Percentiles rank a stretch among this genome's conserved stretches.
These are phyloP conservation scores for Ogataea polymorpha DNA, from an alignment of 805 yeast genomes.

Conservation along the genomic window DNA sequence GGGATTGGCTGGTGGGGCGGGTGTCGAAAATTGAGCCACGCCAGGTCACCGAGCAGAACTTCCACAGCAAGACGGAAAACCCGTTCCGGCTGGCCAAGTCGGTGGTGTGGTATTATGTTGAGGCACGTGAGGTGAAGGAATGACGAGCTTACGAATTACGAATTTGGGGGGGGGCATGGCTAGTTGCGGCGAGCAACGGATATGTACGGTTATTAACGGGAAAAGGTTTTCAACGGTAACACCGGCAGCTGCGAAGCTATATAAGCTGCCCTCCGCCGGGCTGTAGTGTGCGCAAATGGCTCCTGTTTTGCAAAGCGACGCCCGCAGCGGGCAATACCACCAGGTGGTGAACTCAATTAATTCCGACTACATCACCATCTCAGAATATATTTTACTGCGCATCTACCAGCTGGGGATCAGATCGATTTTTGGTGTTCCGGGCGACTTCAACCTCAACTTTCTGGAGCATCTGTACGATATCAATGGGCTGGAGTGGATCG, in stretches of 20 bases:
- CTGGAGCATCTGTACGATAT: conserved; percentile 43
- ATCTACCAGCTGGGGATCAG: conserved; percentile 41
- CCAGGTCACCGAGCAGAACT: conserved; percentile 45
- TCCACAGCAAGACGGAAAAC: conserved; percentile 40
- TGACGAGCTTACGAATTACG: background rate
- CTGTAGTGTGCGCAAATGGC: conserved; percentile 15
- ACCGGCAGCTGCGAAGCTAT: background rate
- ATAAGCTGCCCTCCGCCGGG: background rate
- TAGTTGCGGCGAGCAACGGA: background rate
- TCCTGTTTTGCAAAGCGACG: conserved; percentile 18
- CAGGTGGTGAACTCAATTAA: conserved; percentile 6
- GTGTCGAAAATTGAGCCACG: conserved; percentile 56
- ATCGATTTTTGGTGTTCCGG: conserved; percentile 56
- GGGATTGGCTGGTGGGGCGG: conserved; percentile 84
- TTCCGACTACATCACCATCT: conserved; percentile 24
- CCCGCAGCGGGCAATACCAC: conserved; percentile 6
- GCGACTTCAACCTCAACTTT: conserved; percentile 54
- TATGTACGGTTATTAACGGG: conserved; percentile 6
- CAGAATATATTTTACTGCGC: conserved; percentile 47
- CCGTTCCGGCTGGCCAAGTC: conserved; percentile 68
- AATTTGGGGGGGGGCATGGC: background rate
- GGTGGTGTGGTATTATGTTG: conserved; percentile 59
- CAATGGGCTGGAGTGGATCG: conserved; percentile 35
- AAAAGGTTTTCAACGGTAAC: conserved; percentile 2
- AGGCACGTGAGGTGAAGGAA: conserved; percentile 44